Evolutionary conservation across 2,329 filamentous ascomycete species (phyloP).

Genomic region (Exophiala spinifera): DNA sequence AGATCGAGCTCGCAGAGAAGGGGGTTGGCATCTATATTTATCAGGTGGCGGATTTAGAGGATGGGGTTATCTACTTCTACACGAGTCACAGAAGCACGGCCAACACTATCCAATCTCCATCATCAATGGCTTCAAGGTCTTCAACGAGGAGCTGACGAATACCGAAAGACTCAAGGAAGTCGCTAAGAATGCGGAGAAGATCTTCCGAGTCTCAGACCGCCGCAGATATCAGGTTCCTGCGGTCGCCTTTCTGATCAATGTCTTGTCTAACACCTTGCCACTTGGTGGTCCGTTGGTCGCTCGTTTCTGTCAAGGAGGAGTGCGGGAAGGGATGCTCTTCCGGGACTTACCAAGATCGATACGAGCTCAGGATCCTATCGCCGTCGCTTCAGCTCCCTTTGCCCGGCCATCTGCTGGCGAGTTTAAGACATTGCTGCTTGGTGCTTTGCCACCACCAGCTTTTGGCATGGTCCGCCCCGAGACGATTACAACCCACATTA

Average conservation of each 20-base stretch:
- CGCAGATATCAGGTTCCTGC: constrained; percentile 78
- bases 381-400: constrained; percentile 58
- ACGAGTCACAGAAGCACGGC: constrained; percentile 65
- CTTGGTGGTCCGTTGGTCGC: constrained; percentile 62
- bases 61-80: constrained; percentile 86
- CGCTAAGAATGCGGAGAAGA: constrained; percentile 68
- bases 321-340: constrained; percentile 78
- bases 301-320: constrained; percentile 82
- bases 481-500: constrained; percentile 43
- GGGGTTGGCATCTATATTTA: constrained; percentile 70
- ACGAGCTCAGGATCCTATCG: constrained; percentile 64
- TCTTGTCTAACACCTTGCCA: constrained; percentile 68
- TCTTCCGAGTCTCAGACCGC: constrained; percentile 74
- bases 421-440: constrained; percentile 49
- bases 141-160: constrained; percentile 68
- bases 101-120: constrained; percentile 78
- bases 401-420: constrained; percentile 46
- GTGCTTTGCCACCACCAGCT: constrained; percentile 42
- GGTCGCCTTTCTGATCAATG: constrained; percentile 73
- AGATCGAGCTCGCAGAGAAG: constrained; percentile 42
- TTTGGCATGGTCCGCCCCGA: constrained; percentile 5
- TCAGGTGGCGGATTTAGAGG: constrained; percentile 57
- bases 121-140: constrained; percentile 74
- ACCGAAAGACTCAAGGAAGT: constrained; percentile 77
- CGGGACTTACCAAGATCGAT: constrained; percentile 52